Evolutionary conservation across 257 asterid genomes (phyloP).

Genomic region (Solanum pinnatisectum): DNA sequence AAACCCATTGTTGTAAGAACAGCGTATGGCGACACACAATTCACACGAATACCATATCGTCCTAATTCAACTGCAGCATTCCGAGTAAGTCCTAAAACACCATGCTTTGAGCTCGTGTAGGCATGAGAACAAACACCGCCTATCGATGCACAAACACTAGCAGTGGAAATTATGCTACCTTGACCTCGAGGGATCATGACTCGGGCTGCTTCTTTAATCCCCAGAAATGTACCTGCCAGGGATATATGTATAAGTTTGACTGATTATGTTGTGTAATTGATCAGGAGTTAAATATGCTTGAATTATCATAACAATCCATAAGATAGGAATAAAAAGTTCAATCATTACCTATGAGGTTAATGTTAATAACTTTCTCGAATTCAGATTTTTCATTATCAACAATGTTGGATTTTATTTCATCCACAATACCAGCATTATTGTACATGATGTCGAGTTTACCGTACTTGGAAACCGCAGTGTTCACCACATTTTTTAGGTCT

Average conservation of each 20-base stretch:
- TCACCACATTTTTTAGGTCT: neutral
- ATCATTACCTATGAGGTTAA: too few species aligned
- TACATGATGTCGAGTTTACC: slow-evolving; percentile 27
- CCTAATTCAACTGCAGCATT: slow-evolving; percentile 19
- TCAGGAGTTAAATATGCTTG: too few species aligned
- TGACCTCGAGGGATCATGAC: slow-evolving; percentile 21
- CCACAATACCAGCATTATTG: slow-evolving; percentile 22
- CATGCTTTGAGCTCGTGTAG: neutral
- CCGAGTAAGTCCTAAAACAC: slow-evolving; percentile 12
- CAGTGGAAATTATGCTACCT: slow-evolving; percentile 22
- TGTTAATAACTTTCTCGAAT: too few species aligned
- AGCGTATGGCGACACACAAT: too few species aligned
- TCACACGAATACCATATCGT: slow-evolving; percentile 21
- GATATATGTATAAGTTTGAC: too few species aligned
- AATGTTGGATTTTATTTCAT: neutral
- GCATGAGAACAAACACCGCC: slow-evolving; percentile 19
- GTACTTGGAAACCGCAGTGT: neutral
- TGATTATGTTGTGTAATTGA: too few species aligned
- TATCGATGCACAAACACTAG: neutral
- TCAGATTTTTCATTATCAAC: neutral
- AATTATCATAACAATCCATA: too few species aligned
- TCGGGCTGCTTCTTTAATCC: slow-evolving; percentile 32
- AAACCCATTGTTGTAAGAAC: slow-evolving; percentile 4
- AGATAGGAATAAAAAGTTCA: too few species aligned
- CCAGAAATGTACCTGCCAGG: slow-evolving; percentile 16